These are phyloP conservation scores for Achlya hypogyna DNA, from an alignment of 352 stramenopile species.

Conservation along the genomic window DNA sequence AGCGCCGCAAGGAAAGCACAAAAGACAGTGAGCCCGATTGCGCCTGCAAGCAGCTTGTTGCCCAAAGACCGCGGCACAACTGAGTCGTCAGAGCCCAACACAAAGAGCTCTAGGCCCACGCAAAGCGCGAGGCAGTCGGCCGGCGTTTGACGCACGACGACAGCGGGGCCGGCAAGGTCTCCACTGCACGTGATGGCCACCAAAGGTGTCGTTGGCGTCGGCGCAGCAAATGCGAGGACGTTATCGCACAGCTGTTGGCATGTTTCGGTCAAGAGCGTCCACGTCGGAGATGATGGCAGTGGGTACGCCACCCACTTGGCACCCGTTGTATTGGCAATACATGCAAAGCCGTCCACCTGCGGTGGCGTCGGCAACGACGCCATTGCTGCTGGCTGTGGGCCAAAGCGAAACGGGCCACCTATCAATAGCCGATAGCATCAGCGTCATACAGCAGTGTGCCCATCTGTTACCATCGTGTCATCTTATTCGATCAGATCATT, in stretches of 20 bases:
- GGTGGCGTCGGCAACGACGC: too few relatives aligned
- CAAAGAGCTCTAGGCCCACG: background rate
- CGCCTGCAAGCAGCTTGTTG: background rate
- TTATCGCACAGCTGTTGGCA: background rate
- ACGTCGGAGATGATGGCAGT: background rate
- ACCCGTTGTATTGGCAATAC: background rate
- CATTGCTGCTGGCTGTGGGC: too few relatives aligned
- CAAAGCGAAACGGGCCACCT: too few relatives aligned
- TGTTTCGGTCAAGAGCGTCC: background rate
- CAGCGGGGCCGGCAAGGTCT: background rate
- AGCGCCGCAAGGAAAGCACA: background rate
- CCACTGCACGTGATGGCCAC: background rate
- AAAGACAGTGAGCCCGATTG: background rate
- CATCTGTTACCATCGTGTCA: too few relatives aligned
- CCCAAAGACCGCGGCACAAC: background rate
- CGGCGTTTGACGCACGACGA: background rate
- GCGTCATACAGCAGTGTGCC: too few relatives aligned
- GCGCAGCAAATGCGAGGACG: background rate
- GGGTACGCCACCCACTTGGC: background rate
- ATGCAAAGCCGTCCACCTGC: background rate
- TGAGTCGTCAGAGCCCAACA: background rate
- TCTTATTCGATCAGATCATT: too few relatives aligned
- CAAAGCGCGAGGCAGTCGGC: conserved; percentile 2
- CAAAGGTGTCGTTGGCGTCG: background rate
- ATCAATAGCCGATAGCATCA: too few relatives aligned